Evolutionary conservation across 768 basidiomycete species (phyloP), one percentile per base, ranked within the genome.

Genomic region (Psilocybe sp.): DNA sequence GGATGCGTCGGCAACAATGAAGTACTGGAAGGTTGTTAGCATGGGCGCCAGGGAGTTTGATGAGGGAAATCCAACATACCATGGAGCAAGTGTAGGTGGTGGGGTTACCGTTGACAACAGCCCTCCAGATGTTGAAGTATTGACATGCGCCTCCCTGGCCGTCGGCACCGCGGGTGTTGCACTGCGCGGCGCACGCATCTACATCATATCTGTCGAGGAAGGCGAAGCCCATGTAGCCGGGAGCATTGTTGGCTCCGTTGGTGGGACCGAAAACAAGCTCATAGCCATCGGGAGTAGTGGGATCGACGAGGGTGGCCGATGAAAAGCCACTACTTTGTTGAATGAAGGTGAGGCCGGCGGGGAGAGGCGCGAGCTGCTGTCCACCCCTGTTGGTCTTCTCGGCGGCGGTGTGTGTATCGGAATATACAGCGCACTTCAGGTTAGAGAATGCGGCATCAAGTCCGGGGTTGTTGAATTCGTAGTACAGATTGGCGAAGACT

Each of bases 121-220:
- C 76, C 33, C 75, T 71, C 76, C 76, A 79, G 64, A 79, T 78
- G 55, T 79, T 79, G 63, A 79, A 76, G 66, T 69, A 79, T 47
- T 71, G 69, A 61, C 77, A 79, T 5, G 68, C 70, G 40, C 76
- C 77, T 23, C 76, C 75, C 31, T 53, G 53, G 5, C 63, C 56
- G 50, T 79, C 76, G 3, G 71, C 64, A 7, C 65, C 70, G 23
- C 76, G 71, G 11, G 62, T 64, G 48, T 74, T 77, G 58, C 77
- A 79, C 28, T 71, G 65, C 14, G 60, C 58, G 12, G 77, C 73
- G 44, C 76, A 79, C 5, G 73, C 73, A 7, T 67, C 54, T 44
- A 74, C 73, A 50, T 78, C 76, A 55, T 79, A 79, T 43, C 67
- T 63, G 52, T 74, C 71, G 15, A 78, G 62, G 64, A 77, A 77